Conservation (phyloP, 2,329 filamentous ascomycete species). For the Rhynchosporium agropyri region DNA sequence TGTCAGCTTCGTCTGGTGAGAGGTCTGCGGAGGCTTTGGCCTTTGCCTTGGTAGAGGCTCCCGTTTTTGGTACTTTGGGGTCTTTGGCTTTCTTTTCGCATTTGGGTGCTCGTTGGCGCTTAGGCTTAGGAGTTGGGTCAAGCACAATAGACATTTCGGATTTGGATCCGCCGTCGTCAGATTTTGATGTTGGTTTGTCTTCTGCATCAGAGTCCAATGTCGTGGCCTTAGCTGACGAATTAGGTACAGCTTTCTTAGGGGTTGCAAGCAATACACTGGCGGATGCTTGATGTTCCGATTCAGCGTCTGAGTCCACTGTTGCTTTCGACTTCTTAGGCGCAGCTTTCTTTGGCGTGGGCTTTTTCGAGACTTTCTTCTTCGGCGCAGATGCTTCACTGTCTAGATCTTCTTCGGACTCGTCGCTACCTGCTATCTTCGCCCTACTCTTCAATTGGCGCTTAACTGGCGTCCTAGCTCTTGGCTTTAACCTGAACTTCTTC, state of each 20-base stretch:
- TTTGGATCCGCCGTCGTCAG: constrained; percentile 50
- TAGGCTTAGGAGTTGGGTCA: constrained; percentile 70
- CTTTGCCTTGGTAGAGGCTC: constrained; percentile 46
- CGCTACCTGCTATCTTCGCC: constrained; percentile 38
- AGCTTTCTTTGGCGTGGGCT: constrained; percentile 30
- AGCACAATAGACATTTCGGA: constrained; percentile 73
- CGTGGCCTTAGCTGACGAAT: constrained; percentile 34
- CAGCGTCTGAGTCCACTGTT: constrained; percentile 31
- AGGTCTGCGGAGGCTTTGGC: constrained; percentile 47
- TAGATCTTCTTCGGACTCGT: constrained; percentile 19
- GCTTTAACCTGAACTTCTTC: constrained; percentile 20
- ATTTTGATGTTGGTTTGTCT: constrained; percentile 39
- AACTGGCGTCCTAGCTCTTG: constrained; percentile 20
- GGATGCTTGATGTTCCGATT: constrained; percentile 20
- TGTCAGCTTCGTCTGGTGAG: constrained; percentile 71
- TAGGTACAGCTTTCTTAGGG: constrained; percentile 29
- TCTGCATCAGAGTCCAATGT: constrained; percentile 24
- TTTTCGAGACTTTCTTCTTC: constrained; percentile 25
- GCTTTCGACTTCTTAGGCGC: constrained; percentile 30
- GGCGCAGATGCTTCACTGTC: constrained; percentile 13
- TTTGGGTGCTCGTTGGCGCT: constrained; percentile 50
- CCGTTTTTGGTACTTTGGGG: constrained; percentile 36
- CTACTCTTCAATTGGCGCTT: constrained; percentile 20
- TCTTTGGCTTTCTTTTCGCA: constrained; percentile 35
- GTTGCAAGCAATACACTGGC: constrained; percentile 44